These are phyloP conservation scores for Colletotrichum graminicola DNA, from an alignment of 2,329 filamentous ascomycete species.

Conservation along the genomic window DNA sequence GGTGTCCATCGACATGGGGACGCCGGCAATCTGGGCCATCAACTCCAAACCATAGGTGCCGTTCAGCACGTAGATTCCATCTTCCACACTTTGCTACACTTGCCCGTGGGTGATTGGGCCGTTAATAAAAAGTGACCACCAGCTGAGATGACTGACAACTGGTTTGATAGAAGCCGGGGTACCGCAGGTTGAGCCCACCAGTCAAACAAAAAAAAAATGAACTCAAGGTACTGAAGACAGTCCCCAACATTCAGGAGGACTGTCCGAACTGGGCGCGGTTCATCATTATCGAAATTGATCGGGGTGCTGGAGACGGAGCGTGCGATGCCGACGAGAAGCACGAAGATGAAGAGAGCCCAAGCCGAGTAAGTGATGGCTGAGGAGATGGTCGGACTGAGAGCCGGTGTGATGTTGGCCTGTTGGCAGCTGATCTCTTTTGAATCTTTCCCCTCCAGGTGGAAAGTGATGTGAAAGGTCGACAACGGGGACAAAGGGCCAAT, in stretches of 20 bases:
- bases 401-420: constrained; percentile 43
- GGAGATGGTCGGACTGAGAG: constrained; percentile 21
- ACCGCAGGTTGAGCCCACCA: constrained; percentile 76
- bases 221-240: constrained; percentile 82
- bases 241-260: constrained; percentile 52
- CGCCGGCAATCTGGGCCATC: constrained; percentile 76
- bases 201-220: constrained; percentile 79
- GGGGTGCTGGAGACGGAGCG: constrained; percentile 29
- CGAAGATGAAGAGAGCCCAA: constrained; percentile 42
- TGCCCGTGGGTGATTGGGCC: constrained; percentile 46
- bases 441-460: constrained; percentile 28
- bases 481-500: constrained; percentile 32
- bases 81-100: constrained; percentile 51
- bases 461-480: constrained; percentile 39
- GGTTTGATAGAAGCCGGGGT: constrained; percentile 81
- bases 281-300: constrained; percentile 13
- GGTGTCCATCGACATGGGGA: constrained; percentile 70
- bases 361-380: constrained; percentile 39
- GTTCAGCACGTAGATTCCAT: constrained; percentile 75
- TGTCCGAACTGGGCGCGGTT: constrained; percentile 20
- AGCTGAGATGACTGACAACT: constrained; percentile 73
- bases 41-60: constrained; percentile 73
- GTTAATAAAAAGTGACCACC: constrained; percentile 75
- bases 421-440: constrained; percentile 35
- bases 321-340: constrained; percentile 39